These are phyloP conservation scores for Pichia insulana DNA, from an alignment of 805 yeast species.

Conservation along the genomic window DNA sequence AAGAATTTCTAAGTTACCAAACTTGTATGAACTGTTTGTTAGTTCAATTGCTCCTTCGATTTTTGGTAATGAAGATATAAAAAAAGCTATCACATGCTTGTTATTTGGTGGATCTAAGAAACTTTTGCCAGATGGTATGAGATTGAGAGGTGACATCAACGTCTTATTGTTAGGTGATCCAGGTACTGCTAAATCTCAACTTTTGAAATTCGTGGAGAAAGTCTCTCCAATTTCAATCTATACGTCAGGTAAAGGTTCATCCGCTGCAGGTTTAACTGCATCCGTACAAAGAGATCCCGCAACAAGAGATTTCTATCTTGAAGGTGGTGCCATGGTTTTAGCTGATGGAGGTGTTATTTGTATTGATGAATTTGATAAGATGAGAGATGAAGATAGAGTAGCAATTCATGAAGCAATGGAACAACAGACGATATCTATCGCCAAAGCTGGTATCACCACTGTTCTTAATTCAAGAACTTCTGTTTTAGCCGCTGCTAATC, in stretches of 20 bases:
- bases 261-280: slow-evolving; percentile 99
- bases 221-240: slow-evolving; percentile 91
- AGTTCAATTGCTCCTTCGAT: slow-evolving; percentile 93
- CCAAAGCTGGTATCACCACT: slow-evolving; percentile 98
- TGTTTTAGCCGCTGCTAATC: slow-evolving; percentile 97
- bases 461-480: slow-evolving; percentile 93
- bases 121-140: slow-evolving; percentile 88
- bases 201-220: slow-evolving; percentile 90
- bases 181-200: slow-evolving; percentile 97
- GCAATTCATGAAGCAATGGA: slow-evolving; percentile 99
- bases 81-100: slow-evolving; percentile 86
- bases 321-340: slow-evolving; percentile 99
- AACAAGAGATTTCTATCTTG: slow-evolving; percentile 87
- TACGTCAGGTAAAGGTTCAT: slow-evolving; percentile 98
- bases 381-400: slow-evolving; percentile 98
- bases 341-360: slow-evolving; percentile 99
- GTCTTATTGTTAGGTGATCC: slow-evolving; percentile 94
- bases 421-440: slow-evolving; percentile 97
- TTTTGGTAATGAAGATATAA: slow-evolving; percentile 88
- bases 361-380: slow-evolving; percentile 97
- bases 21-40: slow-evolving; percentile 78
- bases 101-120: slow-evolving; percentile 93
- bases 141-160: slow-evolving; percentile 94
- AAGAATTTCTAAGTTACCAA: slow-evolving; percentile 70
- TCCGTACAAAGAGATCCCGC: slow-evolving; percentile 87